Evolutionary conservation across 257 asterid species (phyloP), one percentile per base, ranked within the genome.

Genomic region (Capsicum pubescens): DNA sequence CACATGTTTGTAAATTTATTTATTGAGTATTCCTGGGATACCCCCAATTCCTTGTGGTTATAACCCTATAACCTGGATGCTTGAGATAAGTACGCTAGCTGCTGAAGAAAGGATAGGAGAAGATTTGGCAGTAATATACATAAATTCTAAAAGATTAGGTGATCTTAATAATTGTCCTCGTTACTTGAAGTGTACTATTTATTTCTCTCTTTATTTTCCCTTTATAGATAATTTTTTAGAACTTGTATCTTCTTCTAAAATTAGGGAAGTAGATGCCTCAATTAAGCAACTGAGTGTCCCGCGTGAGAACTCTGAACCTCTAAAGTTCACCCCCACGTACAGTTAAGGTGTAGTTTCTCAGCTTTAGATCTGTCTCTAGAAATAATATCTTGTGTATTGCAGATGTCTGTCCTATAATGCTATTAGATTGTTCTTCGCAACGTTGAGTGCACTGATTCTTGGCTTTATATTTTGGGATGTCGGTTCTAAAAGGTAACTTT

Each of bases 11-110:
- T 77, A 32, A 77, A 52, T 26, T 52, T 19, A 7, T 81, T 9
- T 59, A 69, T 87, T 92, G 98, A 88, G 89, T 63, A 87, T 91
- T 56, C 85, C 82, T 59, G 97, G 97, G 86, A 90, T 90, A 85
- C 87, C 93, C 32, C 92, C 87, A 32, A 93, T 95, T 80, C 83
- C 91, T 67, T 88, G 86, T 83, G 95, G 94, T 82, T 92, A 95
- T 83, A 95, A 95, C 87, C 99, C 98, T 3, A 98, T 98, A 35
- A 95, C 97, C 81, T 95, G 98, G 99, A 94, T 95, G 98, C 97
- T 94, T 82, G 99, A 95, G 89, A 86, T 95, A 84, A 94, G 91
- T 88, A 91, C 95, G 14, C 89, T 92, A 52, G 91, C 94, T 80
- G 91, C 94, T 77, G 97, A 95, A 89, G 93, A 90, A 84, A 90